These are phyloP conservation scores for Gossypium anomalum DNA, from an alignment of 345 rosid species.

Conservation along the genomic window DNA sequence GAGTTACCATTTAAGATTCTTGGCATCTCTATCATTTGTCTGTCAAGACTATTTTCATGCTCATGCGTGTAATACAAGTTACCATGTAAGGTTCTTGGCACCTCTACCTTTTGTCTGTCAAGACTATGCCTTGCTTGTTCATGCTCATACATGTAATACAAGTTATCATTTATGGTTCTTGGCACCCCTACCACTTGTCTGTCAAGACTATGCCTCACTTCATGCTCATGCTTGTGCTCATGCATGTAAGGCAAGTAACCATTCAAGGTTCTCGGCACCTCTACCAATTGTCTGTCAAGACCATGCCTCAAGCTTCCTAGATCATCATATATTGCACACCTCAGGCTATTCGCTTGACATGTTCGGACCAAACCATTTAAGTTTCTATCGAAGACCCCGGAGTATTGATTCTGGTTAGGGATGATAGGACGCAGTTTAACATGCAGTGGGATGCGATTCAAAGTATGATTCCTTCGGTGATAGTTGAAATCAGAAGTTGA, in stretches of 20 bases:
- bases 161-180: too few relatives aligned
- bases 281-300: slow-evolving; percentile 1
- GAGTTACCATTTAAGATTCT: too few relatives aligned
- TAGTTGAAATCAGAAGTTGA: background rate
- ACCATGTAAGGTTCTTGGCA: slow-evolving; percentile 2
- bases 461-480: background rate
- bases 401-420: background rate
- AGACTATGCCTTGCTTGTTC: too few relatives aligned
- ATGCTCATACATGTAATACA: too few relatives aligned
- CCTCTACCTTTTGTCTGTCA: slow-evolving; percentile 7
- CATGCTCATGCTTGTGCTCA: slow-evolving; percentile 11
- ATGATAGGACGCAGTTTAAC: background rate
- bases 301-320: background rate
- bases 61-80: background rate
- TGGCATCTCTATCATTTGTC: too few relatives aligned
- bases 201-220: background rate
- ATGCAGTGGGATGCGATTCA: background rate
- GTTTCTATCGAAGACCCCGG: background rate
- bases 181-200: too few relatives aligned
- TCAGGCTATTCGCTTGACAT: background rate
- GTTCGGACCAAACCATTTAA: background rate
- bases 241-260: background rate
- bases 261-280: slow-evolving; percentile 7
- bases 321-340: background rate
- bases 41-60: background rate